Evolutionary conservation across 1,139 yeast species (phyloP).

Genomic region (Entelexis paramagnoliae): DNA sequence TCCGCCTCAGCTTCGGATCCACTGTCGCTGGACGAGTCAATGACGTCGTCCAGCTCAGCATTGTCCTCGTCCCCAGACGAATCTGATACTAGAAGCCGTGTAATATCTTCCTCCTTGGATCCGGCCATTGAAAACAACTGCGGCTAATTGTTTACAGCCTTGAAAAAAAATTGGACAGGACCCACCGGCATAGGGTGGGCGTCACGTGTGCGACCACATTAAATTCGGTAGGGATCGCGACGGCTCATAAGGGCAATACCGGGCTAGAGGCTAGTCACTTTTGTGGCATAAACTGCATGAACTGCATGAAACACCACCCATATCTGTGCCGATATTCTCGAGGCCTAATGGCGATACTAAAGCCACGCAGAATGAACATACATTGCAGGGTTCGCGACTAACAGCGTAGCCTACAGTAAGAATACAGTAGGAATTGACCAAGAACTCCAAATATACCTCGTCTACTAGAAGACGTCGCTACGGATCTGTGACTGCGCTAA

Average conservation of each 20-base stretch:
- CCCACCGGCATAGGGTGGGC: neutral
- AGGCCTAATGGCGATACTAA: too few species aligned
- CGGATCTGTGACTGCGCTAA: too few species aligned
- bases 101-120: slow-evolving; percentile 7
- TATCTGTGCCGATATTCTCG: too few species aligned
- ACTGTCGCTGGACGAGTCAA: slow-evolving; percentile 4
- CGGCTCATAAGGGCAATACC: neutral
- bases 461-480: too few species aligned
- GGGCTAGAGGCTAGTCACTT: too few species aligned
- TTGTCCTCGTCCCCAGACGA: slow-evolving; percentile 11
- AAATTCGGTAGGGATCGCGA: neutral
- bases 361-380: too few species aligned
- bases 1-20: slow-evolving; percentile 10
- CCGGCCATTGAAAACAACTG: neutral
- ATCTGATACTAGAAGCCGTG: slow-evolving; percentile 8
- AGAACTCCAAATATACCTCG: too few species aligned
- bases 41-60: slow-evolving; percentile 2
- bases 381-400: too few species aligned
- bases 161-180: neutral
- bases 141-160: neutral
- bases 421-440: too few species aligned
- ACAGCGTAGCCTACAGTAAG: too few species aligned
- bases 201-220: slow-evolving; percentile 1
- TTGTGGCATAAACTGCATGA: too few species aligned
- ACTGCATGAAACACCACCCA: too few species aligned